Evolutionary conservation across 192 early-diverging fungal species (phyloP).

Genomic region (Pilaira anomala): DNA sequence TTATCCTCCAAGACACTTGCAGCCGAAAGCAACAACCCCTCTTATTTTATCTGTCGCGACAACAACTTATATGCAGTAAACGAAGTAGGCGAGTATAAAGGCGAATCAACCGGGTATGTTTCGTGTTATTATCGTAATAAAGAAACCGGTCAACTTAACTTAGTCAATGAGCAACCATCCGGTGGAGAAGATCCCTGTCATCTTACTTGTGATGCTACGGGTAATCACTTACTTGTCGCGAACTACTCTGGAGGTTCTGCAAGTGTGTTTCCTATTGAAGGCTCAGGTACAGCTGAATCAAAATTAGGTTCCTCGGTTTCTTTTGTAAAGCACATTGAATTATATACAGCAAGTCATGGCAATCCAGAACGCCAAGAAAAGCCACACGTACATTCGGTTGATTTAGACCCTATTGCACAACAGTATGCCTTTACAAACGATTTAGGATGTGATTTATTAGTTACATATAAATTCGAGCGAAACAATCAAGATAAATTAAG

Average conservation of each 20-base stretch:
- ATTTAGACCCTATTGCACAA: slow-evolving; percentile 22
- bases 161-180: slow-evolving; percentile 23
- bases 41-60: slow-evolving; percentile 18
- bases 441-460: slow-evolving; percentile 29
- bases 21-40: slow-evolving; percentile 12
- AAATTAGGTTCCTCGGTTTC: neutral
- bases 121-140: slow-evolving; percentile 22
- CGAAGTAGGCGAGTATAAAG: slow-evolving; percentile 20
- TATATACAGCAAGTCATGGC: neutral
- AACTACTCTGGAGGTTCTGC: slow-evolving; percentile 35
- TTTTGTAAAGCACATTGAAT: slow-evolving; percentile 1
- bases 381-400: slow-evolving; percentile 32
- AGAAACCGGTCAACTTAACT: slow-evolving; percentile 1
- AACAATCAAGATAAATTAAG: neutral
- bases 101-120: slow-evolving; percentile 16
- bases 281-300: neutral
- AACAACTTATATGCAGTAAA: slow-evolving; percentile 23
- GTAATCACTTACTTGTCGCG: slow-evolving; percentile 24
- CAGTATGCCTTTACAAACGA: slow-evolving; percentile 27
- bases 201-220: slow-evolving; percentile 16
- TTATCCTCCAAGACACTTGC: slow-evolving; percentile 11
- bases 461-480: slow-evolving; percentile 18
- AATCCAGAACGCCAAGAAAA: slow-evolving; percentile 32
- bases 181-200: slow-evolving; percentile 33
- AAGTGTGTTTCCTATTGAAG: slow-evolving; percentile 9